Evolutionary conservation across 805 yeast species (phyloP).

Genomic region (Kregervanrija fluxuum): DNA sequence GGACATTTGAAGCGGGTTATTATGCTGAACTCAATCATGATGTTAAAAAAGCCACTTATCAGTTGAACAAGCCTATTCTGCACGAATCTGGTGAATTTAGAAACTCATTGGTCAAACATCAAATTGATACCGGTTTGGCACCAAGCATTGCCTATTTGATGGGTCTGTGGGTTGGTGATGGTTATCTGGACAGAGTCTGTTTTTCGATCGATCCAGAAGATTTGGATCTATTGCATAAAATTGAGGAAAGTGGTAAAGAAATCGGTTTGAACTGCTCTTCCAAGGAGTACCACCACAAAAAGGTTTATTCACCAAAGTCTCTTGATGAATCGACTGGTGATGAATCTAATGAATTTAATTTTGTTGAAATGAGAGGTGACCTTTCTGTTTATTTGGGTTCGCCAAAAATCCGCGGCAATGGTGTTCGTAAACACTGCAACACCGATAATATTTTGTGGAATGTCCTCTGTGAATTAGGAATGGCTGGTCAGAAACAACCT

Average conservation of each 20-base stretch:
- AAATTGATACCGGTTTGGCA: conserved; percentile 12
- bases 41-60: conserved; percentile 27
- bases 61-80: conserved; percentile 28
- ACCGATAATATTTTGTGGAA: conserved; percentile 26
- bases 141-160: conserved; percentile 29
- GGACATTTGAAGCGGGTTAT: too few species aligned
- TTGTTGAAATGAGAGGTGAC: neutral
- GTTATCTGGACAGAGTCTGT: conserved; percentile 19
- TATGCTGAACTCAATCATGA: conserved; percentile 14
- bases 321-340: neutral
- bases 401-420: conserved; percentile 1
- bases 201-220: conserved; percentile 27
- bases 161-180: conserved; percentile 36
- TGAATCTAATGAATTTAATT: conserved; percentile 3
- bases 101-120: neutral
- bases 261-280: conserved; percentile 18
- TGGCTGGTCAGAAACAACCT: conserved; percentile 14
- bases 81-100: conserved; percentile 4
- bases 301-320: conserved; percentile 2
- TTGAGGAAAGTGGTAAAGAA: conserved; percentile 18
- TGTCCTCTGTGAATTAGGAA: conserved; percentile 18
- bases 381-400: neutral
- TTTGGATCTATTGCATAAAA: conserved; percentile 18
- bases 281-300: conserved; percentile 4
- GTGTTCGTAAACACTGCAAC: conserved; percentile 2